A percentile compares a stretch with the other conserved stretches of the same genome.
phyloP scores from a whole-genome alignment of 2,329 filamentous ascomycete genomes.

The Endoconidiophora laricicola region DNA sequence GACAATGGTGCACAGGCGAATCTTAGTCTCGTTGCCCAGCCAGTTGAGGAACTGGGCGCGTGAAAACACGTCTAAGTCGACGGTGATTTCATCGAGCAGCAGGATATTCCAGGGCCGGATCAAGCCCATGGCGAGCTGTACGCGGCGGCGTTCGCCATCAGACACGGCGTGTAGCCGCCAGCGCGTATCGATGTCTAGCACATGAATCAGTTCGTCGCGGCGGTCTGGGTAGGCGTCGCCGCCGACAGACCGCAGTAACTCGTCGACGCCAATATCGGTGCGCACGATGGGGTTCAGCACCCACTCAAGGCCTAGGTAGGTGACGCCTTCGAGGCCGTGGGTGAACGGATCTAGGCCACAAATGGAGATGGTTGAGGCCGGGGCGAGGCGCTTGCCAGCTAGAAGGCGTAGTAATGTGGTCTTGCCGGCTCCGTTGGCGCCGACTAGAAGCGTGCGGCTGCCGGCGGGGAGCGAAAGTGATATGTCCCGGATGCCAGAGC shows the following conservation, averaged over 20 bases:
- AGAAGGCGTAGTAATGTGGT: constrained; percentile 90
- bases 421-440: constrained; percentile 93
- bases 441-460: constrained; percentile 80
- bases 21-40: constrained; percentile 73
- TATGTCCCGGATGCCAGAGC: constrained; percentile 60
- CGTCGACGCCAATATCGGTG: constrained; percentile 80
- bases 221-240: constrained; percentile 69
- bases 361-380: constrained; percentile 55
- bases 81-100: constrained; percentile 89
- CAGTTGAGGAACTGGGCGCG: constrained; percentile 74
- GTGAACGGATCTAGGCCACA: constrained; percentile 84
- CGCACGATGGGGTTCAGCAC: constrained; percentile 93
- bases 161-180: constrained; percentile 96
- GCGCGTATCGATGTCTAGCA: constrained; percentile 77
- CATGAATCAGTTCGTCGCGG: constrained; percentile 68
- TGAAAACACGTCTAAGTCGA: constrained; percentile 79
- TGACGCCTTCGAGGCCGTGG: constrained; percentile 77
- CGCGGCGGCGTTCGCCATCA: constrained; percentile 78
- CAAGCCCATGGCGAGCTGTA: constrained; percentile 92
- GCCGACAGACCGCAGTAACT: constrained; percentile 71
- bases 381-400: constrained; percentile 85
- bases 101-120: constrained; percentile 82
- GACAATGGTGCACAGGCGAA: constrained; percentile 71
- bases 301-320: constrained; percentile 95
- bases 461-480: constrained; percentile 60